Conservation (phyloP, 768 basidiomycete species). For the Boletellus emodensis region DNA sequence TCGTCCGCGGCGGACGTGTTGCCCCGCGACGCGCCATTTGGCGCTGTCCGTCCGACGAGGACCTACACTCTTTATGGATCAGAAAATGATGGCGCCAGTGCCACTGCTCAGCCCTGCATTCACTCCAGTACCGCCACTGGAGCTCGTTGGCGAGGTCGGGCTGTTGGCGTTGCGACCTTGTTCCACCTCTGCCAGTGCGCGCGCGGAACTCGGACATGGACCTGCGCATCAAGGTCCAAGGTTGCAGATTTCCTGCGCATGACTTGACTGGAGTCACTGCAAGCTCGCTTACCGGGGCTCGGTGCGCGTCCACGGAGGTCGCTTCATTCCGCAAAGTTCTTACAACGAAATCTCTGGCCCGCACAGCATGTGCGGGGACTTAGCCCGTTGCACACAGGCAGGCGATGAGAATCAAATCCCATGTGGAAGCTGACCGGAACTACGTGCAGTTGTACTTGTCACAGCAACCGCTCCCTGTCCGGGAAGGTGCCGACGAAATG, state of each 20-base stretch:
- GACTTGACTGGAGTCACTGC: background rate
- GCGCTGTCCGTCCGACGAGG: background rate
- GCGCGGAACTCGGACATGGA: no score
- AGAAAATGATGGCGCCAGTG: slow-evolving; percentile 24
- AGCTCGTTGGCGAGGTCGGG: slow-evolving; percentile 8
- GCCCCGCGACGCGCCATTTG: slow-evolving; percentile 1
- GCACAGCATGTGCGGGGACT: slow-evolving; percentile 24
- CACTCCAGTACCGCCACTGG: slow-evolving; percentile 16
- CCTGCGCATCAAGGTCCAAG: background rate
- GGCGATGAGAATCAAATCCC: slow-evolving; percentile 22
- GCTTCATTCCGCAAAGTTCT: background rate
- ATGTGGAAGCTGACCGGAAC: slow-evolving; percentile 20
- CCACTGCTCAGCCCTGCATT: slow-evolving; percentile 19
- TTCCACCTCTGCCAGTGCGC: slow-evolving; percentile 3
- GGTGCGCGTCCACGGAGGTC: background rate
- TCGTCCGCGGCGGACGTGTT: background rate
- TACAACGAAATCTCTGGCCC: background rate
- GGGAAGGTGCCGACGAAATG: background rate
- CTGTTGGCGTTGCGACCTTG: slow-evolving; percentile 28
- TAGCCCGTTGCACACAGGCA: slow-evolving; percentile 15
- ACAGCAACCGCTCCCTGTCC: slow-evolving; percentile 16
- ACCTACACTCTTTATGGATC: slow-evolving; percentile 10
- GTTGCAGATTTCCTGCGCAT: background rate
- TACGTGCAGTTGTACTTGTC: slow-evolving; percentile 10
- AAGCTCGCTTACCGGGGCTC: background rate